Evolutionary conservation across 345 rosid species (phyloP).

Genomic region (Dipteronia dyeriana): DNA sequence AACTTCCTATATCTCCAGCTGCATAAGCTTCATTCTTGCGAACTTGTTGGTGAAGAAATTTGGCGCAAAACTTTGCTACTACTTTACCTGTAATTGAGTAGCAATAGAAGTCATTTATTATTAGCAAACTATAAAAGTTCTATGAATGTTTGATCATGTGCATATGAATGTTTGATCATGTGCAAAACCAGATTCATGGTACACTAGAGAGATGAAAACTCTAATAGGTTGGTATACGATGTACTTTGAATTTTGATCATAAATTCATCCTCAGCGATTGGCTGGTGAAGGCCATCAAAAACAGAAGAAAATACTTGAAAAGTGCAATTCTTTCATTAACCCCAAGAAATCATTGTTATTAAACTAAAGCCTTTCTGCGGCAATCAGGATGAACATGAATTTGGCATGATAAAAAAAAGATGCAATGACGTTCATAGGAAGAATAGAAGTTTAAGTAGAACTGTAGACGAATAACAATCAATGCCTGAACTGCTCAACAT

Average conservation of each 20-base stretch:
- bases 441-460: background rate
- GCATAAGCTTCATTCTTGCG: conserved; percentile 64
- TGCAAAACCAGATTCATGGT: background rate
- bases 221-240: background rate
- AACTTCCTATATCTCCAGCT: conserved; percentile 72
- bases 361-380: background rate
- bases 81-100: conserved; percentile 67
- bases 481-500: background rate
- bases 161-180: background rate
- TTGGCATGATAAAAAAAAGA: background rate
- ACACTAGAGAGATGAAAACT: background rate
- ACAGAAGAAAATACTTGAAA: no score
- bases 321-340: no score
- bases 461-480: background rate
- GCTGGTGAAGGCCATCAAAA: no score
- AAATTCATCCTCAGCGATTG: no score
- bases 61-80: conserved; percentile 92
- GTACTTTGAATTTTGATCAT: no score
- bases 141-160: background rate
- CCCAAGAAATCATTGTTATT: background rate
- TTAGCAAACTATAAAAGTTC: background rate
- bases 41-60: conserved; percentile 87
- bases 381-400: background rate
- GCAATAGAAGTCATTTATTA: background rate
- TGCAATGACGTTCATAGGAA: background rate